Evolutionary conservation across 1,284 basidiomycete genomes (phyloP).

Genomic region (Pseudozyma flocculosa): DNA sequence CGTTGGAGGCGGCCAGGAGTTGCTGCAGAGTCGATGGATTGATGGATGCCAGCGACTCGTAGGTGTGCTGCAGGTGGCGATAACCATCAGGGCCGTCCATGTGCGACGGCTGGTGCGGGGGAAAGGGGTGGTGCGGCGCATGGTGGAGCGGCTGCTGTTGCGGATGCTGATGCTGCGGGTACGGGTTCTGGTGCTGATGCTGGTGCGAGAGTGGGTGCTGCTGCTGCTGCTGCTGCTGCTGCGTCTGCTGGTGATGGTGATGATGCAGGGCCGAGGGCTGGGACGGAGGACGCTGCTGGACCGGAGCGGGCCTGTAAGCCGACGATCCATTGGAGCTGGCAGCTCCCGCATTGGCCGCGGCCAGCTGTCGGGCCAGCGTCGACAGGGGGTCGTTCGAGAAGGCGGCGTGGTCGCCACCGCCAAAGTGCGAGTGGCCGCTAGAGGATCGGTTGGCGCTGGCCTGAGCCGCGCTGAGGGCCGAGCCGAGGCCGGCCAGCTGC

Average conservation of each 20-base stretch:
- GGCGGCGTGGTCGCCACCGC: constrained; percentile 9
- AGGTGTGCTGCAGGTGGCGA: background rate
- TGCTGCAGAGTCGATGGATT: background rate
- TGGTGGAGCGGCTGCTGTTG: constrained; percentile 13
- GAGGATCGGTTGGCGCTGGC: constrained; percentile 17
- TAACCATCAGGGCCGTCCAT: background rate
- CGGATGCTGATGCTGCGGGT: constrained; percentile 8
- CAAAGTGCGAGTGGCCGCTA: background rate
- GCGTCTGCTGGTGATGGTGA: constrained; percentile 5
- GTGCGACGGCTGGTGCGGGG: background rate
- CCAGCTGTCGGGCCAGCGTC: constrained; percentile 33
- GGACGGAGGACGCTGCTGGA: background rate
- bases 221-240: constrained; percentile 9
- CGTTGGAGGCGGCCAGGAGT: background rate
- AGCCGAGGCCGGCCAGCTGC: constrained; percentile 39
- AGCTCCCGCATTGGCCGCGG: constrained; percentile 21
- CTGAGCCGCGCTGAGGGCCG: constrained; percentile 37
- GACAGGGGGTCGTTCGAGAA: constrained; percentile 32
- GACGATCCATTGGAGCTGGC: background rate
- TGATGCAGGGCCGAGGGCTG: constrained; percentile 1
- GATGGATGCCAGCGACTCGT: background rate
- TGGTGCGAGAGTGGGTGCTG: constrained; percentile 10
- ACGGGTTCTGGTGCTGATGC: constrained; percentile 1
- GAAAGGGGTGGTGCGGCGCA: constrained; percentile 8
- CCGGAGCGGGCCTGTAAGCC: background rate